Base-by-base conservation (phyloP, 306 rosid species). In the Cucurbita argyrosperma region DNA sequence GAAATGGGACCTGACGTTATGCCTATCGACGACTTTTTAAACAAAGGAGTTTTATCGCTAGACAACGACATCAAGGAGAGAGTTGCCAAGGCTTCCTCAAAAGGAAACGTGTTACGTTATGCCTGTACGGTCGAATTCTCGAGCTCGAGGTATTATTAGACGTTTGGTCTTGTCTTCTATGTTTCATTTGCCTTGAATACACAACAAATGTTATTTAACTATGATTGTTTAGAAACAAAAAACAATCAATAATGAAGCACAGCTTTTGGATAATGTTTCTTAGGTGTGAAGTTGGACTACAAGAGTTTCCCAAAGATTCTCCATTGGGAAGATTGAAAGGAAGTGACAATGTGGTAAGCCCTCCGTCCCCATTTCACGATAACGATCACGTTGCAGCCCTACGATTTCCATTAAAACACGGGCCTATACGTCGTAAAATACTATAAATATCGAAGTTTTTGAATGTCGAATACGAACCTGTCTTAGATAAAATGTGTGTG, bases 261-360 rank as follows among this genome's bases (percentile, higher is more conserved):
- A n/a, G 21, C n/a, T 64, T 1, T 63, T 37, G 47, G n/a, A 62
- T 5, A 12, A 63, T 63, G n/a, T 63, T 40, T 68, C 21, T 12
- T 50, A 89, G 96, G 77, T 89, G 89, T 89, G 92, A 90, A 85
- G 97, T 90, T 75, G 97, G 97, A 79, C 83, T 93, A 83, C 96
- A 85, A 74, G 98, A 89, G 85, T 82, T 93, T 78, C 87, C 89
- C 0, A 84, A 76, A 84, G 82, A 86, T 85, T 90, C 97, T 84
- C 76, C 96, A 45, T 51, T 90, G 30, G 98, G 98, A 86, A 89
- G 97, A 79, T 81, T 93, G 68, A 87, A 88, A 85, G 98, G 98
- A 88, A 93, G 98, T 82, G 97, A 93, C 81, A 93, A 90, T 82
- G 88, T 93, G 90, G 98, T 89, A 85, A 74, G 85, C 57, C 71